Evolutionary conservation across 164 flowering plant genomes (phyloP).

Genomic region (Cinnamomum chago): DNA sequence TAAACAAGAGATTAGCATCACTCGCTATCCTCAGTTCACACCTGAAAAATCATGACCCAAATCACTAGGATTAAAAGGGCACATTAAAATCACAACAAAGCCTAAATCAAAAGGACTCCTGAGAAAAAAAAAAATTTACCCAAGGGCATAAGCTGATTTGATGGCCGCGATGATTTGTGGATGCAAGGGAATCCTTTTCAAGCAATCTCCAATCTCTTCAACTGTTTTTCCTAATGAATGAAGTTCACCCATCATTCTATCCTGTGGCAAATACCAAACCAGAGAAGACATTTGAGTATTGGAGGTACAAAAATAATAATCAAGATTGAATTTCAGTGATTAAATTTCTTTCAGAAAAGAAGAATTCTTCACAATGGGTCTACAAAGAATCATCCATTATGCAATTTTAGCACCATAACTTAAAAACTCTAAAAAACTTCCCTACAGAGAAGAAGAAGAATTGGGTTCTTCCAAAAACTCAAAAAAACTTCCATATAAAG

Average conservation of each 20-base stretch:
- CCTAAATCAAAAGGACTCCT: background rate
- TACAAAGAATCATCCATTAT: no score
- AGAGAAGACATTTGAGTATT: background rate
- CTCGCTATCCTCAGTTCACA: conserved; percentile 76
- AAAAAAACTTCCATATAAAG: no score
- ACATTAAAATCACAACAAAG: background rate
- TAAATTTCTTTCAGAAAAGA: no score
- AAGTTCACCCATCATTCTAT: conserved; percentile 59
- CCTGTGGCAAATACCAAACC: conserved; percentile 29
- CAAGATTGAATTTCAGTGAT: no score
- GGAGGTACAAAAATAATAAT: no score
- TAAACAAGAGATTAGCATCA: conserved; percentile 75
- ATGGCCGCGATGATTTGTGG: conserved; percentile 47
- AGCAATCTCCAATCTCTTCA: conserved; percentile 56
- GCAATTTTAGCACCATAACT: no score
- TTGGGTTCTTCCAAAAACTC: no score
- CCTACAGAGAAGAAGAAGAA: no score
- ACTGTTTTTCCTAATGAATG: conserved; percentile 56
- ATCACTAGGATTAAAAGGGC: background rate
- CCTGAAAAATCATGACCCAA: conserved; percentile 28
- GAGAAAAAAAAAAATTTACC: conserved; percentile 36
- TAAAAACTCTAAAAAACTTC: no score
- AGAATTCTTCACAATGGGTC: no score
- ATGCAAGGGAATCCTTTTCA: conserved; percentile 46
- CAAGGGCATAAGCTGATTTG: conserved; percentile 53